Conservation (phyloP, 2,329 filamentous ascomycete species). For the Cladophialophora bantiana region DNA sequence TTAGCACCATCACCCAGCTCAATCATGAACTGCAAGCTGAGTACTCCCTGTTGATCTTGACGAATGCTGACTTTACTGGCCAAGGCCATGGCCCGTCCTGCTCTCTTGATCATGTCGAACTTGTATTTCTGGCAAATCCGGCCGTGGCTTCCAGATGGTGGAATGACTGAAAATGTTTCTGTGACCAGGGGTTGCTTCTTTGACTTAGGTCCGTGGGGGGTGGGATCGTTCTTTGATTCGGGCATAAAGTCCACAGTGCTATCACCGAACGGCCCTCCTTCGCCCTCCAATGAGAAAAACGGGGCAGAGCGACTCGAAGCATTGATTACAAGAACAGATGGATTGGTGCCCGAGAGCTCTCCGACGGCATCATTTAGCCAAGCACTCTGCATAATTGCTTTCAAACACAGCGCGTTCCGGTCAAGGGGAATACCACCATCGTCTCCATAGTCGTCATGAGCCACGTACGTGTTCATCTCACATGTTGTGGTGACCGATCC, state of each 20-base stretch:
- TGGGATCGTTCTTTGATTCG: conserved; percentile 52
- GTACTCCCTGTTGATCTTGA: conserved; percentile 84
- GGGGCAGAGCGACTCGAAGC: conserved; percentile 67
- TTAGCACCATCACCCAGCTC: conserved; percentile 69
- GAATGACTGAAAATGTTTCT: conserved; percentile 63
- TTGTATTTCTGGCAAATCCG: conserved; percentile 81
- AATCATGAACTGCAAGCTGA: conserved; percentile 96
- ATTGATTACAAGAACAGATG: conserved; percentile 72
- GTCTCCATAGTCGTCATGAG: conserved; percentile 51
- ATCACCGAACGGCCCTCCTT: conserved; percentile 64
- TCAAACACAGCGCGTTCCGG: conserved; percentile 79
- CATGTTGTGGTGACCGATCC: conserved; percentile 86
- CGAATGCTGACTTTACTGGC: conserved; percentile 92
- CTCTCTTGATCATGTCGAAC: conserved; percentile 84
- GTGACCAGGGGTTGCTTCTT: conserved; percentile 51
- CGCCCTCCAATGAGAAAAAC: conserved; percentile 75
- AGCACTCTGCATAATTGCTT: conserved; percentile 84
- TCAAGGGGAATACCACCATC: conserved; percentile 88
- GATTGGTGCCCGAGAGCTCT: conserved; percentile 69
- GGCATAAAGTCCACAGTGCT: conserved; percentile 67
- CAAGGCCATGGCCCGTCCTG: conserved; percentile 88
- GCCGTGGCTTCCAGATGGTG: conserved; percentile 62
- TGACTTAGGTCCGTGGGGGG: conserved; percentile 45
- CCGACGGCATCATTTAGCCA: conserved; percentile 60
- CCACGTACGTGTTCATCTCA: conserved; percentile 84